Base-by-base conservation (phyloP, 345 rosid species). In the Cochlearia excelsa region DNA sequence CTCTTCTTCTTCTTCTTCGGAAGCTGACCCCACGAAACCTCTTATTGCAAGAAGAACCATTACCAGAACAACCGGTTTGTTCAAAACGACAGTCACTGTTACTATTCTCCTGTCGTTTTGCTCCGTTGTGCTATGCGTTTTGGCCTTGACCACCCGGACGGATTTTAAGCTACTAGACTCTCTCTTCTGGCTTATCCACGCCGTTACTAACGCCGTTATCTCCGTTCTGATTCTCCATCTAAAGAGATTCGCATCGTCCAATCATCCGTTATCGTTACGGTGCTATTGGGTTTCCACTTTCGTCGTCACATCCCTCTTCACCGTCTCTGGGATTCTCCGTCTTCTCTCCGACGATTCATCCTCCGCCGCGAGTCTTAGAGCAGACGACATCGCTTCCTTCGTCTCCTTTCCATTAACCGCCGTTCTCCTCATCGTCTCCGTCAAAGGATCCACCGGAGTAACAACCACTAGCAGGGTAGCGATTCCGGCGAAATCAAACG, bases 371-470 rank as follows among this genome's bases (percentile, higher is more conserved):
- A 55, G 7, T 59, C 67, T 85, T 61, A 51, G 58, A 57, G 35
- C 76, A 53, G 90, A 86, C 66, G 98, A 92, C 70, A 51, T 78
- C 64, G 76, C 75, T 44, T 84, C 82, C 1, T 30, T 83, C 10
- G 8, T 70, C 35, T 77, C 84, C 9, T 76, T 84, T 57, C 84
- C 88, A 1, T 61, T 92, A 26, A 79, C 93, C 1, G 50, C 67
- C 60, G 27, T 82, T 61, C 83, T 86, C 39, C 66, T 86, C 26
- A 1, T 72, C 59, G 78, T 67, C 38, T 81, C 90, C 62, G 50
- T 84, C 42, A 82, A 59, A 78, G 98, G 98, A 54, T 77, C 81
- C 44, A 88, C 95, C 7, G 96, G 96, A 43, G 42, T 88, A 23
- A 16, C 39, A 7, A 62, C 37, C 30, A 51, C 4, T 9, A 37